Percentiles rank a stretch among this genome's conserved stretches.
phyloP scores from a whole-genome alignment of 2,329 filamentous ascomycete species.

The Massarina eburnea region DNA sequence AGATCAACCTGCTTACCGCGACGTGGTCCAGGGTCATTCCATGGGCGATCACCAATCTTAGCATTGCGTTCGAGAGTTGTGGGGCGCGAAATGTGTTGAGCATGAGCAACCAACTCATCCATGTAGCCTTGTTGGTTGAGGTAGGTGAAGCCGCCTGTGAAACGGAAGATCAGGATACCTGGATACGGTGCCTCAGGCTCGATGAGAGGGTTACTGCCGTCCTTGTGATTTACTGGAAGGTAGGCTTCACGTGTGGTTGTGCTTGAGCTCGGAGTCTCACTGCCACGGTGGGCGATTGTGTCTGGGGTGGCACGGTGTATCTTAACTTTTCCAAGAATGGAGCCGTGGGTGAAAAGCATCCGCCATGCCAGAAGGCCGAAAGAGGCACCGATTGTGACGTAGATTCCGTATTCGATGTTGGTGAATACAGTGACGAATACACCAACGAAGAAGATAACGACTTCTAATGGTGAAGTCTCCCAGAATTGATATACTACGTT shows the following conservation, averaged over 20 bases:
- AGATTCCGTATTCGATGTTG: constrained; percentile 89
- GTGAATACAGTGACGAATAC: constrained; percentile 88
- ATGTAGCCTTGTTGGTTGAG: constrained; percentile 89
- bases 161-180: constrained; percentile 93
- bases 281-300: constrained; percentile 58
- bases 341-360: constrained; percentile 77
- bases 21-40: constrained; percentile 87
- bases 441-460: constrained; percentile 89
- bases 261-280: constrained; percentile 8
- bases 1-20: constrained; percentile 52
- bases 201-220: constrained; percentile 86
- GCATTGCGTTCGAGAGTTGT: constrained; percentile 69
- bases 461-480: constrained; percentile 86
- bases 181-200: constrained; percentile 81
- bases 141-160: constrained; percentile 95
- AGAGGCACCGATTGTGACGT: constrained; percentile 78
- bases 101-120: constrained; percentile 60
- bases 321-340: constrained; percentile 74
- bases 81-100: constrained; percentile 67
- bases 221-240: constrained; percentile 79
- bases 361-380: constrained; percentile 79
- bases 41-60: constrained; percentile 72
- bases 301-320: constrained; percentile 84
- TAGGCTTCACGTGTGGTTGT: constrained; percentile 30
- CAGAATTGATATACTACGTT: constrained; percentile 95